Percentiles rank a stretch among this genome's conserved stretches.
These are phyloP conservation scores for Lipomyces oligophaga DNA, from an alignment of 805 yeast genomes.

Conservation along the genomic window DNA sequence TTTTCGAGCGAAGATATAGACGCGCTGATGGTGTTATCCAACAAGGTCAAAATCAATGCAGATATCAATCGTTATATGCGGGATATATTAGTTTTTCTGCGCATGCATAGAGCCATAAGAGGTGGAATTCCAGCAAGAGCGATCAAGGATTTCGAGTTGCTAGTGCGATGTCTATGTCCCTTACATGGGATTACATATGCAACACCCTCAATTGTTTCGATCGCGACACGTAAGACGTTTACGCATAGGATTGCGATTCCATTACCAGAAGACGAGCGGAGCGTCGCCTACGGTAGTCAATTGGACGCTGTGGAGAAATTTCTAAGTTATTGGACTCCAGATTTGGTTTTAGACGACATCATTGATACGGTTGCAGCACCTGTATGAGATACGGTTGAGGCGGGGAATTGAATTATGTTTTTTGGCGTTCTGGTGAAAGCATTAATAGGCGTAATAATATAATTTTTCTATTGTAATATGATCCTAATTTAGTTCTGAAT, in stretches of 20 bases:
- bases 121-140: constrained; percentile 52
- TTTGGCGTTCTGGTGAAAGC: too few species aligned
- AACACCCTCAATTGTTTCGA: constrained; percentile 51
- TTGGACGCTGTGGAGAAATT: constrained; percentile 42
- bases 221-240: constrained; percentile 47
- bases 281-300: constrained; percentile 57
- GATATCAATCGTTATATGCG: constrained; percentile 54
- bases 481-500: too few species aligned
- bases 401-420: too few species aligned
- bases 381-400: too few species aligned
- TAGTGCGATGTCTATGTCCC: constrained; percentile 44
- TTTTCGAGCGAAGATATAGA: constrained; percentile 16
- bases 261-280: constrained; percentile 47
- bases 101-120: constrained; percentile 53
- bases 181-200: constrained; percentile 44
- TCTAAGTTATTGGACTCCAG: constrained; percentile 46
- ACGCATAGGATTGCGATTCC: constrained; percentile 47
- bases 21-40: constrained; percentile 13
- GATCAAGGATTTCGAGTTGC: constrained; percentile 42
- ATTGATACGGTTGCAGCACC: constrained; percentile 53
- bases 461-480: background rate
- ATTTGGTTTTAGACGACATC: constrained; percentile 51
- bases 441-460: background rate
- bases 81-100: constrained; percentile 50
- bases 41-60: constrained; percentile 42